Base-by-base conservation (phyloP, 192 early-diverging fungal species). In the Entomortierella lignicola region DNA sequence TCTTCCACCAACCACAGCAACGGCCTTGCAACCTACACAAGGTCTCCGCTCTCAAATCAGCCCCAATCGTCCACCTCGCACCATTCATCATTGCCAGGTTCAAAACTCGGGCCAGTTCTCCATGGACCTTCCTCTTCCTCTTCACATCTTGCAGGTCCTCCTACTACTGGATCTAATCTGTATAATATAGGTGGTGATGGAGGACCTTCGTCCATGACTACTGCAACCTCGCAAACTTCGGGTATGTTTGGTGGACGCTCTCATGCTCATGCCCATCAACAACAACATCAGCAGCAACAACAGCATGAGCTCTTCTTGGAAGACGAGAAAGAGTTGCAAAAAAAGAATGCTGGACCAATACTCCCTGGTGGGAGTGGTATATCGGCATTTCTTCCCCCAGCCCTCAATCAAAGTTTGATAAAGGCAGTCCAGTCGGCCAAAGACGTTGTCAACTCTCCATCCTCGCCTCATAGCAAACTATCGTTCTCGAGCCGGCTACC, bases 381-480 rank as follows among this genome's bases (percentile, higher is more conserved):
- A 18, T 79, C 75, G 10, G 53, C 37, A 4, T 79, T 66, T 25
- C 34, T 69, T 27, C 75, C 67, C 6, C 67, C 75, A 10, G 63
- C 48, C 23, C 29, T 79, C 23, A 70, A 70, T 43, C 53, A 59
- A 57, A 56, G 57, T 34, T 59, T 75, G 39, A 66, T 32, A 18
- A 79, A 79, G 31, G 75, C 70, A 10, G 67, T 79, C 34, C 75
- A 79, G 27, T 66, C 67, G 7, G 75, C 67, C 29, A 69, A 69
- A 50, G 75, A 70, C 18, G 75, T 42, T 26, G 67, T 79, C 26
- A 66, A 50, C 8, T 34, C 52, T 4, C 58, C 60, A 21, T 20
- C 23, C 0, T 63, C 75, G 1, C 55, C 66, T 23, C 68, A 69
- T 2, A 60, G 55, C 61, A 64, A 59, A 27, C 48, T 59, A 15